phyloP scores from a whole-genome alignment of 441 rosid genomes.

The Jatropha multifida region DNA sequence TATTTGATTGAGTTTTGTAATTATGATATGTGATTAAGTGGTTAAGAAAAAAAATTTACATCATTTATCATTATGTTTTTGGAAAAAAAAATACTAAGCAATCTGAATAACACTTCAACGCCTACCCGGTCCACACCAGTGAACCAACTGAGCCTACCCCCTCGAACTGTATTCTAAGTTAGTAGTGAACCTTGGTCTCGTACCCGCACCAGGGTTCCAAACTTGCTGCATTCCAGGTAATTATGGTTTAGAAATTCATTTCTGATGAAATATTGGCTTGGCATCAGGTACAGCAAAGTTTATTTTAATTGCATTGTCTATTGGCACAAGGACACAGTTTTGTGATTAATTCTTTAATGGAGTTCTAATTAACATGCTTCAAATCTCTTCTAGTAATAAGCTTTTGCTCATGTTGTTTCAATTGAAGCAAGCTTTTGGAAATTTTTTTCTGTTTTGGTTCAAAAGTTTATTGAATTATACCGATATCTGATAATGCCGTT shows the following conservation, averaged over 20 bases:
- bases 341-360: not conserved
- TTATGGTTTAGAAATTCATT: not conserved
- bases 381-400: not conserved
- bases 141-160: too few relatives aligned
- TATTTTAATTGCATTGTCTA: not conserved
- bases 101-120: too few relatives aligned
- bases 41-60: too few relatives aligned
- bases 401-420: not conserved
- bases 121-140: too few relatives aligned
- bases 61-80: too few relatives aligned
- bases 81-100: too few relatives aligned
- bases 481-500: conserved; percentile 10
- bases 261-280: not conserved
- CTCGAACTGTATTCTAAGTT: too few relatives aligned
- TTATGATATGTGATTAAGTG: too few relatives aligned
- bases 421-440: not conserved
- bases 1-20: too few relatives aligned
- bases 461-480: not conserved
- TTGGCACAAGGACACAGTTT: not conserved
- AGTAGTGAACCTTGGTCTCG: too few relatives aligned
- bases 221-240: too few relatives aligned
- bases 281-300: not conserved
- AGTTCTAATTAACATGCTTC: not conserved
- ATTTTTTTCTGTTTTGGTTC: not conserved
- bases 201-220: too few relatives aligned